Evolutionary conservation across 441 rosid genomes (phyloP).

Genomic region (Dalechampia spathulata): DNA sequence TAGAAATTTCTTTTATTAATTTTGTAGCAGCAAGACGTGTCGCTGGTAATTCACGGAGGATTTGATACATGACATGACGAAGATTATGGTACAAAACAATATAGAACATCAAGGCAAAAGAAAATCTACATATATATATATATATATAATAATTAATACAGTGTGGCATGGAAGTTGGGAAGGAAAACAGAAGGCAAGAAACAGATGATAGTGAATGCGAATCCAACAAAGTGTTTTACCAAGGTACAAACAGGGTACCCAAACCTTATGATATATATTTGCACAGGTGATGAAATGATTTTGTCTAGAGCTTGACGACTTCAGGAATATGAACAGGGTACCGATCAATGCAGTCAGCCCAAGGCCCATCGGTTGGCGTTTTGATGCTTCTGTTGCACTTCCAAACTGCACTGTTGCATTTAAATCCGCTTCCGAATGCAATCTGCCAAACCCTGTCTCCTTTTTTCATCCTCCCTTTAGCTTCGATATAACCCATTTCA

Average conservation of each 20-base stretch:
- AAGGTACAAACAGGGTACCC: too few species aligned
- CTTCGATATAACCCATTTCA: constrained; percentile 66
- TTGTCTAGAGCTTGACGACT: constrained; percentile 57
- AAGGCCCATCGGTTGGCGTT: constrained; percentile 53
- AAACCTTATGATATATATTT: too few species aligned
- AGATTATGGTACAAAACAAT: too few species aligned
- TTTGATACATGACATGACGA: too few species aligned
- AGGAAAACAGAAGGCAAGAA: background rate
- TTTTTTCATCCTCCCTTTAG: constrained; percentile 80
- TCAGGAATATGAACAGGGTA: constrained; percentile 94
- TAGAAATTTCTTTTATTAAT: too few species aligned
- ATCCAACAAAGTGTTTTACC: too few species aligned
- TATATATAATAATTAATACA: constrained; percentile 9
- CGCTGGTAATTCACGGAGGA: too few species aligned
- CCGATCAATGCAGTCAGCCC: constrained; percentile 72
- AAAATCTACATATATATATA: too few species aligned
- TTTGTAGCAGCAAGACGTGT: too few species aligned
- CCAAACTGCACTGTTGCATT: constrained; percentile 96
- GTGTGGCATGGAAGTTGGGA: background rate
- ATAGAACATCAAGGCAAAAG: too few species aligned
- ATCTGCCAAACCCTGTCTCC: constrained; percentile 92
- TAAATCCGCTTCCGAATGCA: constrained; percentile 95
- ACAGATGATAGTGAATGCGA: background rate
- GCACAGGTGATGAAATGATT: too few species aligned
- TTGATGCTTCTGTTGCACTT: constrained; percentile 69